Conservation (phyloP, 1,284 basidiomycete species). For the Puccinia polysora region DNA sequence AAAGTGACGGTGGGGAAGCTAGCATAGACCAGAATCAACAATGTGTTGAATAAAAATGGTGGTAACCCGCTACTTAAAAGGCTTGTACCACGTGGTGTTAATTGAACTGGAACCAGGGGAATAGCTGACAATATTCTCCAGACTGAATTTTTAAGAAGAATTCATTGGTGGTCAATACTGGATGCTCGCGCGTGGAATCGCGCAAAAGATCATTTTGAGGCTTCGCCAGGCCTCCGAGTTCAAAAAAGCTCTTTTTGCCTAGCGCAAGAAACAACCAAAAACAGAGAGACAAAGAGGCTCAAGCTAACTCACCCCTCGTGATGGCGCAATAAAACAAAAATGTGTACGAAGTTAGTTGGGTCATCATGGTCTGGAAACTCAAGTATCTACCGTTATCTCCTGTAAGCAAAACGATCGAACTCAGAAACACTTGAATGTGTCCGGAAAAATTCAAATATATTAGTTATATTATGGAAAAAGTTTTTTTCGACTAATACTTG, state of each 20-base stretch:
- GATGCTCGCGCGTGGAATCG: background rate
- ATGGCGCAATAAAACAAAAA: slow-evolving; percentile 11
- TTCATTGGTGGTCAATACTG: no score
- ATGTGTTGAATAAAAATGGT: slow-evolving; percentile 5
- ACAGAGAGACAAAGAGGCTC: background rate
- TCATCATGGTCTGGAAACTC: slow-evolving; percentile 3
- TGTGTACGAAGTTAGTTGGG: slow-evolving; percentile 1
- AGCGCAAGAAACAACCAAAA: background rate
- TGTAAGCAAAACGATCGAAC: slow-evolving; percentile 4
- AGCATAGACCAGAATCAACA: slow-evolving; percentile 1
- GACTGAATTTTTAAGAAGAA: no score
- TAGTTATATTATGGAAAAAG: no score
- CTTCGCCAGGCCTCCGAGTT: background rate
- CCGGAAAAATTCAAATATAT: background rate
- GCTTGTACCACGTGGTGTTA: slow-evolving; percentile 5
- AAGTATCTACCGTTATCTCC: slow-evolving; percentile 11
- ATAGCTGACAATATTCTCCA: slow-evolving; percentile 11
- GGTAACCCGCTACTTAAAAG: slow-evolving; percentile 3
- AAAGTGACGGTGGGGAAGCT: slow-evolving; percentile 5
- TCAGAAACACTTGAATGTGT: background rate
- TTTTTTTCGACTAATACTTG: background rate
- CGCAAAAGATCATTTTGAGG: background rate
- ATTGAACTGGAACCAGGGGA: slow-evolving; percentile 4
- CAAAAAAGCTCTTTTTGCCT: background rate
- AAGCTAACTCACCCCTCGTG: slow-evolving; percentile 12